Evolutionary conservation across 495 filamentous ascomycete species (phyloP).

Genomic region (Hypoxylon fragiforme): DNA sequence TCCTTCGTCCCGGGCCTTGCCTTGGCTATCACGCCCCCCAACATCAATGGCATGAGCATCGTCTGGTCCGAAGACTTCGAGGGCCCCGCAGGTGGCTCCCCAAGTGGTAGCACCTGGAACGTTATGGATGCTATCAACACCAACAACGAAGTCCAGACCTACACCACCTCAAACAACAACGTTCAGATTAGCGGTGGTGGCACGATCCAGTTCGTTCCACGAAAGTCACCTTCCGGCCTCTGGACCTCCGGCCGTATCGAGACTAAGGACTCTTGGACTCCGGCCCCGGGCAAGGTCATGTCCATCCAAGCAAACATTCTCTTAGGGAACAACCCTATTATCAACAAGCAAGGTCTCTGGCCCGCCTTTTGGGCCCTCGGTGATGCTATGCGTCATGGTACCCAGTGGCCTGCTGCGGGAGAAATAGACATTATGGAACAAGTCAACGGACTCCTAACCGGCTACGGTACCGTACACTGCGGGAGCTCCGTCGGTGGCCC

Average conservation of each 20-base stretch:
- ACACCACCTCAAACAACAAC: conserved; percentile 47
- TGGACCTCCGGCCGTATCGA: conserved; percentile 59
- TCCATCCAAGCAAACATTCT: conserved; percentile 47
- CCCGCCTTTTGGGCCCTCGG: conserved; percentile 59
- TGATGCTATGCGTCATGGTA: conserved; percentile 52
- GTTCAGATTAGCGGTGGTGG: conserved; percentile 51
- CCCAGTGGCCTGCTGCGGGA: conserved; percentile 52
- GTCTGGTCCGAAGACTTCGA: conserved; percentile 39
- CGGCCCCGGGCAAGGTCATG: conserved; percentile 44
- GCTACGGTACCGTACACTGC: conserved; percentile 55
- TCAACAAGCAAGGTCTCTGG: conserved; percentile 54
- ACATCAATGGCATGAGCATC: conserved; percentile 36
- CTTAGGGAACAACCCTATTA: conserved; percentile 40
- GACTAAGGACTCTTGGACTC: conserved; percentile 46
- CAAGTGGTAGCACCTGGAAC: conserved; percentile 41
- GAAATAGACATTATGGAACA: conserved; percentile 60
- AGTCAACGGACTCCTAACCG: conserved; percentile 49
- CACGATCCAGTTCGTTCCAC: conserved; percentile 51
- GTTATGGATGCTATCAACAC: conserved; percentile 45
- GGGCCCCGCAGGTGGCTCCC: conserved; percentile 32
- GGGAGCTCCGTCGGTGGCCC: conserved; percentile 44
- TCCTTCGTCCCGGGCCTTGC: conserved; percentile 30
- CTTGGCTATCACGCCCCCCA: conserved; percentile 35
- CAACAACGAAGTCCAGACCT: conserved; percentile 51
- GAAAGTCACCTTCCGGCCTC: conserved; percentile 37